phyloP scores from a whole-genome alignment of 1,284 basidiomycete genomes.

The Ustilago tritici region DNA sequence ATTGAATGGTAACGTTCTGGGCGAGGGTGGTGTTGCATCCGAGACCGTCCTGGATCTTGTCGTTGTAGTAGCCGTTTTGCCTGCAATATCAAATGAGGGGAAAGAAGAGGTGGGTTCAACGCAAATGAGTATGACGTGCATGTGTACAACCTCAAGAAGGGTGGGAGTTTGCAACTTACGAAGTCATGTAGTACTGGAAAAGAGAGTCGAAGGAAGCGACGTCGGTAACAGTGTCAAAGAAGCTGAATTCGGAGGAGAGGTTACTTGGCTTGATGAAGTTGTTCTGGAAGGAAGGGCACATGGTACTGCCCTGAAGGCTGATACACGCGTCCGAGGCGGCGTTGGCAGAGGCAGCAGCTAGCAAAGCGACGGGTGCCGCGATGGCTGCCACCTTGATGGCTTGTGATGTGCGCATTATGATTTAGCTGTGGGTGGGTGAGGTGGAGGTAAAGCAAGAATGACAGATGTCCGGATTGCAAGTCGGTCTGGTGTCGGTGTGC shows the following conservation, averaged over 20 bases:
- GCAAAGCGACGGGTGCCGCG: slow-evolving; percentile 36
- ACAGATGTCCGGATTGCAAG: neutral
- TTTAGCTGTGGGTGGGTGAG: neutral
- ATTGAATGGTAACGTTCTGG: slow-evolving; percentile 60
- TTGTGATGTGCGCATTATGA: slow-evolving; percentile 44
- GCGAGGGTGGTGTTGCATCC: slow-evolving; percentile 58
- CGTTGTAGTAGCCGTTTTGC: slow-evolving; percentile 64
- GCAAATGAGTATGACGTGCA: slow-evolving; percentile 1
- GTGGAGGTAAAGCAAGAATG: neutral
- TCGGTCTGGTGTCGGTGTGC: neutral
- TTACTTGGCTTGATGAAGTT: slow-evolving; percentile 68
- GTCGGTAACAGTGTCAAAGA: slow-evolving; percentile 67
- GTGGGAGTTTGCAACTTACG: slow-evolving; percentile 16
- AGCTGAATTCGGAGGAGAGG: slow-evolving; percentile 69
- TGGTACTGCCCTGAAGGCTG: slow-evolving; percentile 51
- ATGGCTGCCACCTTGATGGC: slow-evolving; percentile 30
- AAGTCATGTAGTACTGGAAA: slow-evolving; percentile 70
- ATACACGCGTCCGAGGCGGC: slow-evolving; percentile 54
- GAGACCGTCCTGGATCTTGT: slow-evolving; percentile 55
- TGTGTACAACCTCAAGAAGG: neutral
- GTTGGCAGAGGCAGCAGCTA: slow-evolving; percentile 27
- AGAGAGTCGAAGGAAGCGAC: slow-evolving; percentile 70
- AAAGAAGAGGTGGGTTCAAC: neutral
- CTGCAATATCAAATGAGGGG: slow-evolving; percentile 1
- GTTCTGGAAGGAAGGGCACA: slow-evolving; percentile 62